Evolutionary conservation across 2,329 filamentous ascomycete genomes (phyloP), one percentile per base, ranked within the genome.

Genomic region (Phaeosphaeria sp.): DNA sequence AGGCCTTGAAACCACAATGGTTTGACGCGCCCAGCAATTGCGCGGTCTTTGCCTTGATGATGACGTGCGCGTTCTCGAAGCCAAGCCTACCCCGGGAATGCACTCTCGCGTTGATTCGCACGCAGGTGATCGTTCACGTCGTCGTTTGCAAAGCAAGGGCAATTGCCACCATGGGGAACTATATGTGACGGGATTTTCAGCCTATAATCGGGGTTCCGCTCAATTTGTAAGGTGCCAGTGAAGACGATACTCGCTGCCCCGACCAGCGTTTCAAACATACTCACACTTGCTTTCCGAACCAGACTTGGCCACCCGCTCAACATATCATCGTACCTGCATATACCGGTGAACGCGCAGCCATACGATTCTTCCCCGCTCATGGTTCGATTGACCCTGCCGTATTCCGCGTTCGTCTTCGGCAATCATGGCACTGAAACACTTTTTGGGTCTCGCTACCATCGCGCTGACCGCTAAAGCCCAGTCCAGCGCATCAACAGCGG

Each of bases 381-480:
- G 41, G 36, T 27, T 53, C 13, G 33, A 52, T 52, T 44, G 13
- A 44, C 22, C 30, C 20, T 23, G 47, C 47, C 47, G 30, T 36
- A 11, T 36, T 36, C 30, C 30, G 30, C 30, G 30, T 15, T 36
- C 30, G 30, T 36, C 25, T 49, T 18, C 30, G 20, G 25, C 50
- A 43, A 22, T 46, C 17, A 71, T 70, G 61, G 58, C 59, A 50
- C 61, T 68, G 56, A 72, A 63, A 59, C 64, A 65, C 60, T 64
- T 73, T 50, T 54, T 72, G 59, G 65, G 58, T 47, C 62, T 72
- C 60, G 61, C 58, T 52, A 67, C 61, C 52, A 60, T 67, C 33
- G 59, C 59, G 54, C 56, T 65, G 46, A 56, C 65, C 57, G 71
- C 61, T 59, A 63, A 58, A 54, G 69, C 69, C 54, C 68, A 72